Base-by-base conservation (phyloP, 805 yeast species). In the Candida tallmaniae region DNA sequence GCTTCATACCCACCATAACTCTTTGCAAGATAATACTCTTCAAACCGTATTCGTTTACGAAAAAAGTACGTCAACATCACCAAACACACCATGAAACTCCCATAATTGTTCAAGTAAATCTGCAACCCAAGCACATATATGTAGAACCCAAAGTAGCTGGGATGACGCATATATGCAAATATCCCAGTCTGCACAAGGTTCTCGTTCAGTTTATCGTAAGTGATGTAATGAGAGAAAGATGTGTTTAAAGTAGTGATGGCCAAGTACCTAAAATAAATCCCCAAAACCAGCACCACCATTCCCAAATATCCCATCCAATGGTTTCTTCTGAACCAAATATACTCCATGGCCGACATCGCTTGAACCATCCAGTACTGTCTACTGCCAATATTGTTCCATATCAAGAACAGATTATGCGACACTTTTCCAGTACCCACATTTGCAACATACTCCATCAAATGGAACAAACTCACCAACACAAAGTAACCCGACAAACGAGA, bases 231-330 rank as follows among this genome's bases (percentile, higher is more conserved):
- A 25, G 59, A 49, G 35, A 65, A 65, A 18, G 62, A 54, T 33
- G 73, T 70, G 2, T 88, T 85, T 0, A 97, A 96, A 0, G 89
- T 82, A 40, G 74, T 69, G 97, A 93, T 93, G 1, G 97, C 90
- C 22, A 68, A 34, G 1, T 90, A 71, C 34, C 98, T 70, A 3
- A 76, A 50, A 0, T 48, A 12, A 50, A 93, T 97, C 1, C 97
- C 96, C 1, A 56, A 24, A 0, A 75, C 16, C 0, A 76, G 48
- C 1, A 80, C 18, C 0, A 45, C 11, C 0, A 78, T 31, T 0
- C 96, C 97, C 1, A 65, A 6, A 9, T 17, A 27, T 20, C 45
- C 43, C 12, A 24, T 6, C 7, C 23, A 7, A 7, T 10, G 10
- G 16, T n/a, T 23, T 7, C 29, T 21, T 13, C 24, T 16, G 23